Evolutionary conservation across 2,329 filamentous ascomycete species (phyloP), one percentile per base, ranked within the genome.

Genomic region (Aschersonia sp.): DNA sequence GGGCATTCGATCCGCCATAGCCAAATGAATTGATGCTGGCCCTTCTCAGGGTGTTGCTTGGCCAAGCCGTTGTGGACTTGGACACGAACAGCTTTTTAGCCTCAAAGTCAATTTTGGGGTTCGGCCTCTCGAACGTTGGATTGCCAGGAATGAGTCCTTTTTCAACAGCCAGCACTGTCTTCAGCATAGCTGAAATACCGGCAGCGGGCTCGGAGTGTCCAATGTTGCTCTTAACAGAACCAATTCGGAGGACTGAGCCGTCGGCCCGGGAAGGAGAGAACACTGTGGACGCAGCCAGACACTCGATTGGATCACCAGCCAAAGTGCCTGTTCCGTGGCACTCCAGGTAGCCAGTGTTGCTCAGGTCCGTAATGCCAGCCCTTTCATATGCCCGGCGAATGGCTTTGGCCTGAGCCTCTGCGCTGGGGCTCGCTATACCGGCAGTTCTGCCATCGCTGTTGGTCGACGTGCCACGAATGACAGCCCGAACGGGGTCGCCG

Each of bases 321-420:
- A 59, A 55, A 2, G 71, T 74, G 5, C 70, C 70, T 0, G 71
- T 73, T 4, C 69, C 70, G 49, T 74, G 69, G 6, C 62, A 59
- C 53, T 70, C 67, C 41, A 69, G 8, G n/a, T 41, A 42, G 6
- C 12, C 9, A 4, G 45, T 46, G 10, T 45, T 12, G n/a, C 6
- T 12, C 6, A 32, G 32, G 22, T 45, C 40, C 22, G 22, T 22
- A 41, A 41, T 9, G 10, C 40, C 40, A 7, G 44, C 30, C 32
- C 12, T 45, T 7, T n/a, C n/a, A 6, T 41, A 41, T 7, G 40
- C 32, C 6, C 10, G 10, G 5, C 22, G 8, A 9, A 46, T 41
- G 6, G 30, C 29, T 14, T 10, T 12, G 29, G 30, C 39, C 45
- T 42, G 45, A 11, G 57, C 58, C 32, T 59, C 55, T 7, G 48